Base-by-base conservation (phyloP, 129 eudicot species). In the Tagetes patula region DNA sequence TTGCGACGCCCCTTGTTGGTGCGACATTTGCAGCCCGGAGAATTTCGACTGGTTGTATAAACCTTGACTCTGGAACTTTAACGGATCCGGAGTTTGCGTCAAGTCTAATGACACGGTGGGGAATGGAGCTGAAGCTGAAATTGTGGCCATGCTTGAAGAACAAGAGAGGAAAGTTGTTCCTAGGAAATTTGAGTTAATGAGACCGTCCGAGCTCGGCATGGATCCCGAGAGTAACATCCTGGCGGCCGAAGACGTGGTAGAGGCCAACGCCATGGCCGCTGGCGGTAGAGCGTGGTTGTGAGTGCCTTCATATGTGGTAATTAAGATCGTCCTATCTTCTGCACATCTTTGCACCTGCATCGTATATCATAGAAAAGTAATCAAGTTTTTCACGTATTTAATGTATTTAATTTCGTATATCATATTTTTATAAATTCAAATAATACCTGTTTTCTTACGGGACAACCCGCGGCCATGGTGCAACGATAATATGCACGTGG, bases 401-500 rank as follows among this genome's bases (percentile, higher is more conserved):
- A 42, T 42, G 46, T 1, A 6, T 1, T 42, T 42, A 42, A 42
- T 42, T 9, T 42, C 9, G 8, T 42, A 20, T 20, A 0, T 20
- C 27, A 20, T 20, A 20, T 20, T 20, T 20, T 20, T 20, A 20
- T 20, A 43, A 10, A 43, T 43, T 10, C 10, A 2, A 53, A 20
- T 53, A 32, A 33, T 59, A 59, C 65, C 11, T 59, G 65, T 59
- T 85, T 85, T 20, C 86, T 80, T 43, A 85, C 85, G 5, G 86
- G 88, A 58, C 82, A 85, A 70, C 86, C 84, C 39, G 53, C 74
- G 9, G 85, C 86, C 88, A 85, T 85, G 34, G 88, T 85, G 78
- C 86, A 85, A 50, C 86, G 80, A 30, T 81, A 81, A 66, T 85
- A 85, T 5, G 88, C 88, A 10, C 86, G 81, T 77, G 85, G 88